These are phyloP conservation scores for Sordariomycetes sp. DNA, from an alignment of 2,329 filamentous ascomycete species.

Conservation along the genomic window DNA sequence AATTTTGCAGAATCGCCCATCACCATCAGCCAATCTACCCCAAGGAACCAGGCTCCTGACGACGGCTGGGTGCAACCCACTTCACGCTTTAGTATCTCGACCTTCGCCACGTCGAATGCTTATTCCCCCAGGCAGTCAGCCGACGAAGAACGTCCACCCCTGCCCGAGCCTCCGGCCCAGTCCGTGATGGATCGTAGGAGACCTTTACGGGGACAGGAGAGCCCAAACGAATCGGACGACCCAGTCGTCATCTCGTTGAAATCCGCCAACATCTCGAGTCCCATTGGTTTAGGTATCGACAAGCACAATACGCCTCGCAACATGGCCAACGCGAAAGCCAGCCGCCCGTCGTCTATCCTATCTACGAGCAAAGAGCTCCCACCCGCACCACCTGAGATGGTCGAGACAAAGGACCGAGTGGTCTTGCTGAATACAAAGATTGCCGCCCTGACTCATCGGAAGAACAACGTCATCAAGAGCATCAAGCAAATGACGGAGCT, in stretches of 20 bases:
- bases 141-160: slow-evolving; percentile 14
- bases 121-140: slow-evolving; percentile 15
- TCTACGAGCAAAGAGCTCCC: slow-evolving; percentile 51
- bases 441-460: slow-evolving; percentile 55
- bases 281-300: neutral
- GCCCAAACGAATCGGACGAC: slow-evolving; percentile 10
- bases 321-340: neutral
- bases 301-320: neutral
- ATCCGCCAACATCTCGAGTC: slow-evolving; percentile 4
- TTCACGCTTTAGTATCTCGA: slow-evolving; percentile 57
- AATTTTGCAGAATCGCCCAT: slow-evolving; percentile 11
- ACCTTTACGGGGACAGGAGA: slow-evolving; percentile 15
- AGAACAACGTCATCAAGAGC: slow-evolving; percentile 61
- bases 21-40: slow-evolving; percentile 7
- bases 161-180: slow-evolving; percentile 12
- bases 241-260: slow-evolving; percentile 19
- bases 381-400: slow-evolving; percentile 49
- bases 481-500: slow-evolving; percentile 72
- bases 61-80: slow-evolving; percentile 39
- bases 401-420: slow-evolving; percentile 52
- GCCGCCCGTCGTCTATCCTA: slow-evolving; percentile 14
- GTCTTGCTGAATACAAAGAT: slow-evolving; percentile 57
- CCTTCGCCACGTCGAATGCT: slow-evolving; percentile 41
- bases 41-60: slow-evolving; percentile 12
- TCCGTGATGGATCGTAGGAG: slow-evolving; percentile 22